Evolutionary conservation across 306 rosid genomes (phyloP).

Genomic region (Cicer pinnatifidum): DNA sequence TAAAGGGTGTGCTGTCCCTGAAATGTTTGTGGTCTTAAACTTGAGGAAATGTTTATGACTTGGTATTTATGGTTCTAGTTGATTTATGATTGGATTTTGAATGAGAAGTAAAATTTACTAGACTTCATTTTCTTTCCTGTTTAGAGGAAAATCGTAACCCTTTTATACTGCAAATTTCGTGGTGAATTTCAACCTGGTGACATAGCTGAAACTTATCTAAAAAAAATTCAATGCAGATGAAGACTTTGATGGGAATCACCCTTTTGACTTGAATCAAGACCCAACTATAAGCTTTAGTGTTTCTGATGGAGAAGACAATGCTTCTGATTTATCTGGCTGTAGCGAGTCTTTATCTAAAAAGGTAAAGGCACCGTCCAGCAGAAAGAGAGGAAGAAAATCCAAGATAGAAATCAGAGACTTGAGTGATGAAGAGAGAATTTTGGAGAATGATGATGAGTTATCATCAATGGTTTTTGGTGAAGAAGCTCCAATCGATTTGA

Average conservation of each 20-base stretch:
- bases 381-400: slow-evolving; percentile 6
- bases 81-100: slow-evolving; percentile 6
- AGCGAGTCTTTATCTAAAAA: slow-evolving; percentile 15
- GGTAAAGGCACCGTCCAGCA: slow-evolving; percentile 34
- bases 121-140: not conserved
- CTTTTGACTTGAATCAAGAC: slow-evolving; percentile 38
- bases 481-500: slow-evolving; percentile 17
- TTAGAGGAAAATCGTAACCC: not conserved
- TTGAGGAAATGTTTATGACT: not conserved
- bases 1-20: not conserved
- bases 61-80: slow-evolving; percentile 20
- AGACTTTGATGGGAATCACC: not conserved
- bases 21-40: slow-evolving; percentile 20
- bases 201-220: slow-evolving; percentile 5
- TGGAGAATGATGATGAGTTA: slow-evolving; percentile 17
- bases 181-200: slow-evolving; percentile 4
- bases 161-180: slow-evolving; percentile 12
- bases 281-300: slow-evolving; percentile 25
- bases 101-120: slow-evolving; percentile 14
- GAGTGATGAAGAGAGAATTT: slow-evolving; percentile 7
- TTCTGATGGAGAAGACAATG: slow-evolving; percentile 41
- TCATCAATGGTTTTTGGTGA: not conserved
- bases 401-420: slow-evolving; percentile 31
- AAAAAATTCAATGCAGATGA: slow-evolving; percentile 41
- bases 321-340: slow-evolving; percentile 42